phyloP scores from a whole-genome alignment of 306 rosid genomes.

The Arachis stenosperma region DNA sequence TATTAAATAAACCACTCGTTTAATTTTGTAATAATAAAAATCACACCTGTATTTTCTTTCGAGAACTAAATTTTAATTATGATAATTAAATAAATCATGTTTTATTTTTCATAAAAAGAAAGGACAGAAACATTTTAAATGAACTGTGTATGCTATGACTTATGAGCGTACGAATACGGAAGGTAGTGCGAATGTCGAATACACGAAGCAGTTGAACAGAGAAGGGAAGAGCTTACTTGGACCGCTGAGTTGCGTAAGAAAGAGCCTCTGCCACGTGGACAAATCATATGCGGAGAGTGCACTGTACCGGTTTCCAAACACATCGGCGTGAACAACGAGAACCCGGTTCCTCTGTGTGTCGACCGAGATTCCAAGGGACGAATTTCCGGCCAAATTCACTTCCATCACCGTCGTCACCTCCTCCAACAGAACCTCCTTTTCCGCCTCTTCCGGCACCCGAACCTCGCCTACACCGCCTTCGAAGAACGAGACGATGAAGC shows the following conservation, averaged over 20 bases:
- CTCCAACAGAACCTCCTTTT: conserved; percentile 40
- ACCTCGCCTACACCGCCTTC: conserved; percentile 74
- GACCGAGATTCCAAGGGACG: conserved; percentile 65
- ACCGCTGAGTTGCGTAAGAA: conserved; percentile 66
- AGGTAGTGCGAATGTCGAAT: too few species aligned
- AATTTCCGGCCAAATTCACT: conserved; percentile 61
- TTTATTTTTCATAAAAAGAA: too few species aligned
- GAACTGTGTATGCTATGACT: too few species aligned
- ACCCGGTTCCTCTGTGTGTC: conserved; percentile 67
- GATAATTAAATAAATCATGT: too few species aligned
- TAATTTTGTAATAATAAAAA: too few species aligned
- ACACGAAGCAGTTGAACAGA: too few species aligned
- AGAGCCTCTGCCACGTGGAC: conserved; percentile 69
- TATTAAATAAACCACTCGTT: too few species aligned
- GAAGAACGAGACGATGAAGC: conserved; percentile 64
- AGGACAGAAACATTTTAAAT: too few species aligned
- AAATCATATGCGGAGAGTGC: conserved; percentile 79
- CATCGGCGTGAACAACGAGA: conserved; percentile 65
- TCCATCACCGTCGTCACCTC: conserved; percentile 61
- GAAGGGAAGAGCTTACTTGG: conserved; percentile 54
- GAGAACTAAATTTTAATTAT: too few species aligned
- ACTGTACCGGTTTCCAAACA: conserved; percentile 53
- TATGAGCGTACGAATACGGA: too few species aligned
- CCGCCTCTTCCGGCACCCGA: conserved; percentile 38
- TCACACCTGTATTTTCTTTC: too few species aligned